Percentiles rank a stretch among this genome's conserved stretches.
Conservation (phyloP, 345 rosid species). For the Populus deltoides region DNA sequence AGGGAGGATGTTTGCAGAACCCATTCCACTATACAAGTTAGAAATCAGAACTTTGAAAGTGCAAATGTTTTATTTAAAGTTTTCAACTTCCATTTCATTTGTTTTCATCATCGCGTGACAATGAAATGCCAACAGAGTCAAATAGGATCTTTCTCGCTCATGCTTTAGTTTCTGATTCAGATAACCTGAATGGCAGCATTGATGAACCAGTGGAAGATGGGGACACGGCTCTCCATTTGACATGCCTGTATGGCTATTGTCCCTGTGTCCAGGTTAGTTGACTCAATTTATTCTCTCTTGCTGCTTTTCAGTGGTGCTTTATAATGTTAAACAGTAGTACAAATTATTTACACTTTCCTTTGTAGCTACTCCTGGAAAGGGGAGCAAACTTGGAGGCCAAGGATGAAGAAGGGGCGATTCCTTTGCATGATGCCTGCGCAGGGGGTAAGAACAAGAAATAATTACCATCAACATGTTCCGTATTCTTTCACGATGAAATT, state of each 20-base stretch:
- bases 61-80: not conserved
- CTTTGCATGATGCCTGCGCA: slow-evolving; percentile 92
- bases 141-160: not conserved
- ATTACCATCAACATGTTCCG: not conserved
- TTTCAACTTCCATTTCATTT: not conserved
- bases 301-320: not conserved
- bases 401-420: slow-evolving; percentile 94
- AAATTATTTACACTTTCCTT: not conserved
- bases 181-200: slow-evolving; percentile 65
- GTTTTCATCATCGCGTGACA: not conserved
- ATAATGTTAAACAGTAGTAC: not conserved
- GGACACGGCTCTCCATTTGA: slow-evolving; percentile 87
- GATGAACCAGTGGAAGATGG: slow-evolving; percentile 86
- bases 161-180: slow-evolving; percentile 30
- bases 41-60: not conserved
- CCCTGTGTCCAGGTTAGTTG: slow-evolving; percentile 75
- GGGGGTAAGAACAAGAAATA: slow-evolving; percentile 46
- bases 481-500: not conserved
- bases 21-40: not conserved
- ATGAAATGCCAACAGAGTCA: not conserved
- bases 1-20: not conserved
- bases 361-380: slow-evolving; percentile 77
- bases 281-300: not conserved
- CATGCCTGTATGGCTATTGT: slow-evolving; percentile 80
- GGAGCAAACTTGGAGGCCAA: slow-evolving; percentile 78